Conservation (phyloP, 768 basidiomycete species). For the Psilocybe azurescens region DNA sequence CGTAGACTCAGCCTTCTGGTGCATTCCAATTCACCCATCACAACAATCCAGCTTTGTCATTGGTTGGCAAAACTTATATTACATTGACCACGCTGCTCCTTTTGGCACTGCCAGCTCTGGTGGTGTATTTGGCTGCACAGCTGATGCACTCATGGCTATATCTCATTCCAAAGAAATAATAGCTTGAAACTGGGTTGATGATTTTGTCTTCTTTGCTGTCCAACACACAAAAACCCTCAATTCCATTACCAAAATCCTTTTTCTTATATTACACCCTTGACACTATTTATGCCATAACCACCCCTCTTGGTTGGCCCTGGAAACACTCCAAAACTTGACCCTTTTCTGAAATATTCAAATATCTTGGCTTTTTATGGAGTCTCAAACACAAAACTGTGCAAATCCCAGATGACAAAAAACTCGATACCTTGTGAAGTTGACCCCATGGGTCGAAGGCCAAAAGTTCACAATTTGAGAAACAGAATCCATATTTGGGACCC, state of each 20-base stretch:
- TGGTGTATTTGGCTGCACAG: slow-evolving; percentile 35
- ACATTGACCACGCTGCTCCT: slow-evolving; percentile 32
- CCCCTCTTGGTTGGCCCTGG: slow-evolving; percentile 40
- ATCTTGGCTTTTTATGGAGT: slow-evolving; percentile 45
- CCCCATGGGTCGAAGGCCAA: slow-evolving; percentile 14
- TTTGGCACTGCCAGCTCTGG: slow-evolving; percentile 19
- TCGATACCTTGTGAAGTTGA: slow-evolving; percentile 32
- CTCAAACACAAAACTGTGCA: slow-evolving; percentile 30
- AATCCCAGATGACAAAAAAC: slow-evolving; percentile 34
- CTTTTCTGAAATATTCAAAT: slow-evolving; percentile 33
- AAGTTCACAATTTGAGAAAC: slow-evolving; percentile 23
- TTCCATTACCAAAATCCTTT: neutral
- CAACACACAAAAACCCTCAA: slow-evolving; percentile 12
- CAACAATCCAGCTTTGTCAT: slow-evolving; percentile 31
- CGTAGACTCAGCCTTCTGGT: slow-evolving; percentile 39
- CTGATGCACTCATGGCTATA: slow-evolving; percentile 34
- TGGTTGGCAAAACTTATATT: slow-evolving; percentile 24
- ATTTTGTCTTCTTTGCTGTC: slow-evolving; percentile 36
- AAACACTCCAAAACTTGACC: slow-evolving; percentile 31
- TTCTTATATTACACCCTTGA: slow-evolving; percentile 24
- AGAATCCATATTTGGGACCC: slow-evolving; percentile 35
- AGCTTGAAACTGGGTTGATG: slow-evolving; percentile 40
- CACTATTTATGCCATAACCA: slow-evolving; percentile 28
- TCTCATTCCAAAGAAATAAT: slow-evolving; percentile 18
- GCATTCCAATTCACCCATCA: slow-evolving; percentile 35